Evolutionary conservation across 73 alveolate genomes (phyloP).

Genomic region (Symbiodinium natans): DNA sequence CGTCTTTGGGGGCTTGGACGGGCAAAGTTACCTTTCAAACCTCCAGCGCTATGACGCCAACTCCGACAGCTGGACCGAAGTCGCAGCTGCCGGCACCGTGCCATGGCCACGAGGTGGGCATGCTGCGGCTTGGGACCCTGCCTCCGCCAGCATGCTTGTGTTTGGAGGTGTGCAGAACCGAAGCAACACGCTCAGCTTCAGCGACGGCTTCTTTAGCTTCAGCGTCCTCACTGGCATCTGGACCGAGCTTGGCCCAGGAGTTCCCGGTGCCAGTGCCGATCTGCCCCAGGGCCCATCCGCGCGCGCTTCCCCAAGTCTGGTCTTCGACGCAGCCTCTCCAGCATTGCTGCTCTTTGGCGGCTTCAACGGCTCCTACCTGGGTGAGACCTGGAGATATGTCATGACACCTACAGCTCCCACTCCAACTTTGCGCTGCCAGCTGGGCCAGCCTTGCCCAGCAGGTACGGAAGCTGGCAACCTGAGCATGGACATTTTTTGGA

Average conservation of each 20-base stretch:
- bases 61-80: not conserved
- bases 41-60: not conserved
- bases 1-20: no score
- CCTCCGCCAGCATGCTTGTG: not conserved
- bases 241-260: no score
- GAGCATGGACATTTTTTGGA: not conserved
- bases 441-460: slow-evolving; percentile 3
- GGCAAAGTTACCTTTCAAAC: not conserved
- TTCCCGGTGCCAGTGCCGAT: no score
- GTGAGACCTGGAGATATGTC: not conserved
- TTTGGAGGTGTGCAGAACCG: not conserved
- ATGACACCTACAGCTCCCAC: not conserved
- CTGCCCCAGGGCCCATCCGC: not conserved
- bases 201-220: not conserved
- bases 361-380: not conserved
- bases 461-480: not conserved
- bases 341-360: not conserved
- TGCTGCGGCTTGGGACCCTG: not conserved
- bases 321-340: not conserved
- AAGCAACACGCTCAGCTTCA: not conserved
- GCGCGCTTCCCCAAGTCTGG: not conserved
- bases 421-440: not conserved
- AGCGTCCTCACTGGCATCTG: not conserved
- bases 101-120: not conserved
- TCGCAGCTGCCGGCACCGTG: not conserved